Evolutionary conservation across 495 filamentous ascomycete species (phyloP), one percentile per base, ranked within the genome.

Genomic region (Pyronema domesticum): DNA sequence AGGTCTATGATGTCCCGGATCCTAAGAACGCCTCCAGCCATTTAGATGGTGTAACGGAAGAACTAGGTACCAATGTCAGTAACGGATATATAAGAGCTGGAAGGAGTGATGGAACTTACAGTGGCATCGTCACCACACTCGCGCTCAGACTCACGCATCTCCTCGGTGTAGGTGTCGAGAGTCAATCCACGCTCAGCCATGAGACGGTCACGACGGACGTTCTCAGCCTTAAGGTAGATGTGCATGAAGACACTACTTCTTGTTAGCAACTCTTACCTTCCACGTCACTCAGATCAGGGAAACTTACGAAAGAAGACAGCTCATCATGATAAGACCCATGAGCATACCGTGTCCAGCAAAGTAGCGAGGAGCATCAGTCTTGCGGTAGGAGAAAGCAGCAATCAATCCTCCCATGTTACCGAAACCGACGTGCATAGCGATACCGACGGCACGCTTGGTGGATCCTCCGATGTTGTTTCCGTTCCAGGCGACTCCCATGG

Each of bases 391-490:
- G 60, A 83, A 85, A 9, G 77, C 80, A n/a, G 81, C 77, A 35
- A 87, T 67, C 7, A 78, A 77, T 23, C 81, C 83, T 15, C 83
- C 83, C 6, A 84, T 67, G 65, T 86, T 86, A 4, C 83, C 84
- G 59, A 89, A 85, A 17, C 76, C 79, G 47, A 89, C 82, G 65
- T 89, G 84, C 73, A 86, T 76, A n/a, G 84, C 84, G 54, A 86
- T 86, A 40, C 82, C 83, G 40, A 83, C 81, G 53, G 76, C 79
- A 23, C 84, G 78, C 66, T 88, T 89, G 9, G 82, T 83, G 53
- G 85, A 83, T 0, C 84, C 84, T 18, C 81, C 82, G 46, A 86
- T 82, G 63, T 88, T 88, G 69, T 85, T 84, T 10, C 83, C 82
- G 46, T 85, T 84, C 86, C 85, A 93, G 0, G 79, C 82, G 4